Conservation (phyloP, 495 filamentous ascomycete genomes). For the Neurospora sp. region DNA sequence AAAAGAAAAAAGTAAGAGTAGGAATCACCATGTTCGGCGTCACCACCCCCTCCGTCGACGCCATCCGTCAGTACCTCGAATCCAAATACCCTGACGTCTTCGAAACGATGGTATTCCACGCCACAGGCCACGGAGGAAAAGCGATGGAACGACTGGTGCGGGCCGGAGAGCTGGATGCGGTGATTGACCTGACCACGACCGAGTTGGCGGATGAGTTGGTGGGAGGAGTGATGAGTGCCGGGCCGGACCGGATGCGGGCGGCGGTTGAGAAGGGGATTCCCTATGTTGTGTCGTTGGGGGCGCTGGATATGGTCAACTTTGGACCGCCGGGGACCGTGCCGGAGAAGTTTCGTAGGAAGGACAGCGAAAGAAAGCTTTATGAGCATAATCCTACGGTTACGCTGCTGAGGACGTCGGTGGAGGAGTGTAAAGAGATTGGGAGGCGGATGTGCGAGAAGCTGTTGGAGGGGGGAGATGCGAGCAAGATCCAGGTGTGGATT, state of each 20-base stretch:
- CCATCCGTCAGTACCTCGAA: conserved; percentile 37
- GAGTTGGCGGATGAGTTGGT: conserved; percentile 54
- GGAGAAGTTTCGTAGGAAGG: conserved; percentile 19
- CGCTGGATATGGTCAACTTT: conserved; percentile 62
- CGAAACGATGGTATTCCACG: conserved; percentile 60
- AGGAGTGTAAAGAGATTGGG: conserved; percentile 46
- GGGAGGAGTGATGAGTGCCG: conserved; percentile 53
- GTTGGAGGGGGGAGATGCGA: conserved; percentile 20
- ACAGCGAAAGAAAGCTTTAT: conserved; percentile 34
- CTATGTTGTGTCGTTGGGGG: conserved; percentile 52
- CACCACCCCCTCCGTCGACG: conserved; percentile 51
- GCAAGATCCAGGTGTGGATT: conserved; percentile 43
- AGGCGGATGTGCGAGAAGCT: conserved; percentile 44
- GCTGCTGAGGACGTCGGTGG: conserved; percentile 46
- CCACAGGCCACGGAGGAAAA: conserved; percentile 54
- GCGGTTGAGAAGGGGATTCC: conserved; percentile 47
- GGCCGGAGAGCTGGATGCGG: conserved; percentile 45
- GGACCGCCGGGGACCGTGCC: conserved; percentile 47
- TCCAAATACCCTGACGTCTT: conserved; percentile 12
- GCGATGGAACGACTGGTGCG: conserved; percentile 55
- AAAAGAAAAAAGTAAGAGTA: conserved; percentile 30
- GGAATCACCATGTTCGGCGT: conserved; percentile 69
- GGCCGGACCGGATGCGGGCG: conserved; percentile 40
- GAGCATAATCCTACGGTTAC: conserved; percentile 60
- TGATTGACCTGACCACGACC: conserved; percentile 60